phyloP scores from a whole-genome alignment of 1,139 yeast genomes.

The Saccharomyces hybrid region DNA sequence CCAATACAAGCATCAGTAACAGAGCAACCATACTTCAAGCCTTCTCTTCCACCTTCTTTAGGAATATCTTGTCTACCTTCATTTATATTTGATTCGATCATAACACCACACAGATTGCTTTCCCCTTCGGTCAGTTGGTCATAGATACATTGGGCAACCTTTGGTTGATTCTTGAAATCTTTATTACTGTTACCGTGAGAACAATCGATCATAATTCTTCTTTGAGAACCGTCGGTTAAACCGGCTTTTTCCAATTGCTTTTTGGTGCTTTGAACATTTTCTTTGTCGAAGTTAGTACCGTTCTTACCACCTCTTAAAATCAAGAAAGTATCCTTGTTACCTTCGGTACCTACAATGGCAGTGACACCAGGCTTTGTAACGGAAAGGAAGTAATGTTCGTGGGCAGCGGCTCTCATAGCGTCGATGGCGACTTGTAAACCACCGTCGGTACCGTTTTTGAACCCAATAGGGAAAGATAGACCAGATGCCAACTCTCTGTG shows the following conservation, averaged over 20 bases:
- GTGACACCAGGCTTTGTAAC: conserved; percentile 94
- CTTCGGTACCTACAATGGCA: conserved; percentile 92
- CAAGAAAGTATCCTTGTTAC: conserved; percentile 84
- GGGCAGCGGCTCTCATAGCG: conserved; percentile 86
- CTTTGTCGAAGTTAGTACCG: conserved; percentile 83
- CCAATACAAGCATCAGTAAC: conserved; percentile 96
- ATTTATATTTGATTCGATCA: conserved; percentile 87
- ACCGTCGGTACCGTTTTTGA: conserved; percentile 97
- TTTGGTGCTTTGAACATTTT: conserved; percentile 61
- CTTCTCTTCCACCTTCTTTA: conserved; percentile 65
- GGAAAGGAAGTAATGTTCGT: conserved; percentile 88
- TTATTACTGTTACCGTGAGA: conserved; percentile 94
- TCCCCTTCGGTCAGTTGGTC: conserved; percentile 76
- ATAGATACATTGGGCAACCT: conserved; percentile 74
- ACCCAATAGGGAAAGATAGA: conserved; percentile 91
- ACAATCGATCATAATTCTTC: conserved; percentile 93
- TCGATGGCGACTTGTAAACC: conserved; percentile 86
- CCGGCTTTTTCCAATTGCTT: conserved; percentile 54
- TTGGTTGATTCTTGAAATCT: conserved; percentile 87
- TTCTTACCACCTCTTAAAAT: conserved; percentile 92
- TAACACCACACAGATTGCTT: conserved; percentile 75
- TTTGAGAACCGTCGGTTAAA: conserved; percentile 42
- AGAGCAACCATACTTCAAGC: conserved; percentile 81
- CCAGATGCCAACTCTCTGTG: conserved; percentile 97
- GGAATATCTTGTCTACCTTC: conserved; percentile 94